Percentiles rank a stretch among this genome's conserved stretches.
Evolutionary conservation across 176 grass and related monocot genomes (phyloP).

Genomic region (Ensete ventricosum): DNA sequence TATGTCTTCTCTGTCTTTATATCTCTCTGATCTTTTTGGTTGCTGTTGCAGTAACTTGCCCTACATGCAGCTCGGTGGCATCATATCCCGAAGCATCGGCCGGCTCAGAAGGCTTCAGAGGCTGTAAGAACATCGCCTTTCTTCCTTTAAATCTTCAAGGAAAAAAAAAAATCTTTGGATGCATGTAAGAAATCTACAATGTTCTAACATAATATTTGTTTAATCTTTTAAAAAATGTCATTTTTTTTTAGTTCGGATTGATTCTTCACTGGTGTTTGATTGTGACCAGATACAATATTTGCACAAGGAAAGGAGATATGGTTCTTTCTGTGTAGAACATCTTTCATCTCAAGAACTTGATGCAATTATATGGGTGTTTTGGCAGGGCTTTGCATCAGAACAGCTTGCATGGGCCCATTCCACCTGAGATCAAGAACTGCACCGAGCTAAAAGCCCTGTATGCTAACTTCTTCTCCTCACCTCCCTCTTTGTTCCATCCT

Average conservation of each 20-base stretch:
- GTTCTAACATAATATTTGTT: neutral
- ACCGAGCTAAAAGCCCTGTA: slow-evolving; percentile 72
- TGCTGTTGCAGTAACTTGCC: slow-evolving; percentile 60
- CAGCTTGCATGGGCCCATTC: slow-evolving; percentile 84
- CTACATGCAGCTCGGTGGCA: slow-evolving; percentile 86
- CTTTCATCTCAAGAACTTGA: neutral
- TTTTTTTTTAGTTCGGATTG: neutral
- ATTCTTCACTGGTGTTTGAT: neutral
- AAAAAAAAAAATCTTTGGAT: neutral
- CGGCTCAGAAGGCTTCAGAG: slow-evolving; percentile 78
- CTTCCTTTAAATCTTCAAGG: neutral
- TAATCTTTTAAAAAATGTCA: neutral
- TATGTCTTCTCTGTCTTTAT: neutral
- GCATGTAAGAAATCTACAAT: neutral
- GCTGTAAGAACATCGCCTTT: slow-evolving; percentile 27
- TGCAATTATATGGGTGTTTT: neutral
- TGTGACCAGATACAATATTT: neutral
- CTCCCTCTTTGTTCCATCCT: neutral
- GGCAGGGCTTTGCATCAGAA: slow-evolving; percentile 92
- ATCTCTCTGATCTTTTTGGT: neutral
- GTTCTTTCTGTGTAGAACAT: neutral
- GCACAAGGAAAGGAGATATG: neutral
- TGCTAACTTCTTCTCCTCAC: neutral
- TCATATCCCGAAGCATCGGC: slow-evolving; percentile 74
- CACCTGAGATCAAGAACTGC: slow-evolving; percentile 83